A percentile compares a stretch with the other conserved stretches of the same genome.
phyloP scores from a whole-genome alignment of 345 rosid species.

The Rhodomyrtus tomentosa region DNA sequence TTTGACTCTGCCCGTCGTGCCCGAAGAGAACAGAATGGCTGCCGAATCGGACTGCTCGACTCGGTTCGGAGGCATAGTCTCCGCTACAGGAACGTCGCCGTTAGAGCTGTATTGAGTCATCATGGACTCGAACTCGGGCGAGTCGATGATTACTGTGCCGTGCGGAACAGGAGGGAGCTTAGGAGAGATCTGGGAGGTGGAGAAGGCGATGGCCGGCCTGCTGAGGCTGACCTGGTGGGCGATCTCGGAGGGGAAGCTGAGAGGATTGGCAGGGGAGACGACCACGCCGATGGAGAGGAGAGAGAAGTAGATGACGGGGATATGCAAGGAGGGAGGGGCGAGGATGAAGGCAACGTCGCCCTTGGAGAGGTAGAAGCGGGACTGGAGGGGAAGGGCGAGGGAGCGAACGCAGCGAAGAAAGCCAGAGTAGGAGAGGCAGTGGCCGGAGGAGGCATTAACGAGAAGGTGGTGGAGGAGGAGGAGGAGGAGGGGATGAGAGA shows the following conservation, averaged over 20 bases:
- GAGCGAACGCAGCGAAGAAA: not conserved
- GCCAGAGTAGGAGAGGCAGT: not conserved
- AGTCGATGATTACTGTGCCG: constrained; percentile 6
- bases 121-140: constrained; percentile 8
- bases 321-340: constrained; percentile 11
- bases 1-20: constrained; percentile 34
- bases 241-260: constrained; percentile 11
- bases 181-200: not conserved
- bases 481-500: not conserved
- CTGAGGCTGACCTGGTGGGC: constrained; percentile 14
- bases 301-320: constrained; percentile 22
- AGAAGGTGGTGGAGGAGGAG: not conserved
- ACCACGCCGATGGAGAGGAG: constrained; percentile 22
- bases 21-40: constrained; percentile 24
- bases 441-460: not conserved
- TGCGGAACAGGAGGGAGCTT: constrained; percentile 4
- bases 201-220: constrained; percentile 8
- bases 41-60: constrained; percentile 20
- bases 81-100: not conserved
- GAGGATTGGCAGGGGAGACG: constrained; percentile 17
- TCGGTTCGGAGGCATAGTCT: not conserved
- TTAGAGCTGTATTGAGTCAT: not conserved
- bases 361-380: constrained; percentile 1
- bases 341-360: constrained; percentile 22
- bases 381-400: constrained; percentile 2